Conservation (phyloP, 129 eudicot genomes). For the Escallonia rubra region DNA sequence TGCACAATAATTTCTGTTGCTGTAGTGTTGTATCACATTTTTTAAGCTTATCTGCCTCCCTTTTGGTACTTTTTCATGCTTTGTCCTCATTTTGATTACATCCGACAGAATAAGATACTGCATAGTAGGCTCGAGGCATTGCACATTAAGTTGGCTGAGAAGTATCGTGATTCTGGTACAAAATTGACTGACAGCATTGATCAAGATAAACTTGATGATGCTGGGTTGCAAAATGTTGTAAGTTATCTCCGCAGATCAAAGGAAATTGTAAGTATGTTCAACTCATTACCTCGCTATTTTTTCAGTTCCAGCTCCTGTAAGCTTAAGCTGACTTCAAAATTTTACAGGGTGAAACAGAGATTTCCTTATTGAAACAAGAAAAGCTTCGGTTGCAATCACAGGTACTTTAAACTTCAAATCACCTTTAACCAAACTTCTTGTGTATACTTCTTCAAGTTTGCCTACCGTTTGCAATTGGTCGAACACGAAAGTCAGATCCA, state of each 20-base stretch:
- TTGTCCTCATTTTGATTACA: too few species aligned
- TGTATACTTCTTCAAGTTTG: too few species aligned
- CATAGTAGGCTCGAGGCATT: conserved; percentile 77
- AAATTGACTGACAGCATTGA: conserved; percentile 25
- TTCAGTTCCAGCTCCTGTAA: background rate
- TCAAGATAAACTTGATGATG: conserved; percentile 35
- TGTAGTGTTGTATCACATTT: too few species aligned
- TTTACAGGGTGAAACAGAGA: conserved; percentile 73
- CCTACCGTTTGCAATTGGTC: too few species aligned
- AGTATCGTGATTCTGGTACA: conserved; percentile 39
- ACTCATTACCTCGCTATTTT: background rate
- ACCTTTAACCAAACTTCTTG: background rate
- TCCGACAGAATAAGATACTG: conserved; percentile 55
- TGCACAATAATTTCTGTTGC: too few species aligned
- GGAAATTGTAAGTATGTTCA: conserved; percentile 49
- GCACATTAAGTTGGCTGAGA: conserved; percentile 79
- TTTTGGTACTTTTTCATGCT: too few species aligned
- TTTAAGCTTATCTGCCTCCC: too few species aligned
- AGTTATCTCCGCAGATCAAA: conserved; percentile 87
- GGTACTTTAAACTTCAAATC: conserved; percentile 7
- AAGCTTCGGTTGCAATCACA: conserved; percentile 81
- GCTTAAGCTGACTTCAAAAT: background rate
- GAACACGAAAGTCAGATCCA: too few species aligned
- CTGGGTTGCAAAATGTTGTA: conserved; percentile 80
- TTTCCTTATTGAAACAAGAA: conserved; percentile 83